A percentile compares a stretch with the other conserved stretches of the same genome.
Conservation (phyloP, 2,329 filamentous ascomycete species). For the Ophioceras dolichostomum region DNA sequence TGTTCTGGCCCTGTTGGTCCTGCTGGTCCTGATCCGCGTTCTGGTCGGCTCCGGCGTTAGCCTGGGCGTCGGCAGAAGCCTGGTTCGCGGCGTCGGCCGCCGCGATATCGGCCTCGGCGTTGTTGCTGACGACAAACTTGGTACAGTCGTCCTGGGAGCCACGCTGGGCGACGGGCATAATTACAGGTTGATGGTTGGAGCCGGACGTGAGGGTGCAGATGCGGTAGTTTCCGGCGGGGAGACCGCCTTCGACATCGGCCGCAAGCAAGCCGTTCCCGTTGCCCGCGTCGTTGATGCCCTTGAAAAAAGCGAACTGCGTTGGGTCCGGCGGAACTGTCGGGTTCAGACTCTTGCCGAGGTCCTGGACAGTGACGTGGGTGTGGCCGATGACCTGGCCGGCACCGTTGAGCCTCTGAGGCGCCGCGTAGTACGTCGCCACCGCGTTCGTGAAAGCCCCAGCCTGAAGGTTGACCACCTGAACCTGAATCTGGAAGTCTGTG, state of each 20-base stretch:
- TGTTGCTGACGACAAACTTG: conserved; percentile 24
- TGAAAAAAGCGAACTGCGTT: conserved; percentile 29
- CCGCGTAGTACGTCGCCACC: conserved; percentile 45
- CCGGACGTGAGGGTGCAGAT: conserved; percentile 27
- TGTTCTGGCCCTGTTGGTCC: background rate
- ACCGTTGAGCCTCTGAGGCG: conserved; percentile 39
- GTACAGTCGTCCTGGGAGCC: conserved; percentile 32
- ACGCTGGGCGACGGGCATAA: conserved; percentile 30
- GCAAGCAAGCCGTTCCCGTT: conserved; percentile 23
- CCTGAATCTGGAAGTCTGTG: conserved; percentile 36
- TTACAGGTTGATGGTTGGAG: conserved; percentile 29
- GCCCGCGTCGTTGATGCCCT: conserved; percentile 26
- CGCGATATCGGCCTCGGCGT: conserved; percentile 5
- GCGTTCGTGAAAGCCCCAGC: conserved; percentile 49
- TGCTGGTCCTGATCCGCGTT: background rate
- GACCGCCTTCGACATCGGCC: conserved; percentile 22
- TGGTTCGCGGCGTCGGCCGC: conserved; percentile 5
- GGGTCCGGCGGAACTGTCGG: conserved; percentile 37
- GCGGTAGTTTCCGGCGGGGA: conserved; percentile 28
- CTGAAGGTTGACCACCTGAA: conserved; percentile 38
- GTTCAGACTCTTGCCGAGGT: conserved; percentile 35
- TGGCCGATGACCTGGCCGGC: conserved; percentile 42
- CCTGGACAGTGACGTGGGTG: conserved; percentile 46
- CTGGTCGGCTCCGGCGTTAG: background rate
- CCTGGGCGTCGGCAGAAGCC: conserved; percentile 3